Evolutionary conservation across 495 filamentous ascomycete species (phyloP), one percentile per base, ranked within the genome.

Genomic region (Astrothelium subdiscretum): DNA sequence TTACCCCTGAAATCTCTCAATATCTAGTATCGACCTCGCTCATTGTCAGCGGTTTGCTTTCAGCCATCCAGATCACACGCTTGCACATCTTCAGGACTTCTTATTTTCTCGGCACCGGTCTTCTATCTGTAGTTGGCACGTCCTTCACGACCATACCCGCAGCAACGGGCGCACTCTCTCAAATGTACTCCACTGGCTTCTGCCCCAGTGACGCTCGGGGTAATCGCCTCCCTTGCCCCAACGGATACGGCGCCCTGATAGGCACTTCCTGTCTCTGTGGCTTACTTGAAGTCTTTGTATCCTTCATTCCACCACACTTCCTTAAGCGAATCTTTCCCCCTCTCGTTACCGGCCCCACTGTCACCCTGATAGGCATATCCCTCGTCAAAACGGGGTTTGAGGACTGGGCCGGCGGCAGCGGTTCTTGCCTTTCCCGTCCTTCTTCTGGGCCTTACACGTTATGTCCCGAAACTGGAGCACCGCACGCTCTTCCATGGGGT

Each of bases 21-120:
- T 92, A 97, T 71, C 81, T 97, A 10, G 91, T 97, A 10, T 95
- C 91, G 1, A 92, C 91, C 3, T 89, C 91, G 0, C 75, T 96
- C 68, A 94, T 97, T 62, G 88, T 92, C 29, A 90, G 85, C 27
- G 92, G 92, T 20, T 76, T 92, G 27, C 77, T 95, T 29, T 91
- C 88, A 10, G 78, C 81, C 18, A 77, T 96, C 26, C 91, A 96
- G 69, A 94, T 96, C 74, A 87, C 85, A 2, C 76, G 92, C n/a
- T 87, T 95, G 67, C 88, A 89, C 68, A 84, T 96, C 61, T 82
- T 78, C 52, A 83, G 81, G 60, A 95, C 90, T 4, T 87, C 86
- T 59, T 95, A 95, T 73, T 94, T 86, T 66, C 73, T 96, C 65
- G 91, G 92, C 38, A 96, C 92, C 0, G 92, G 92, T 1, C 73